phyloP scores from a whole-genome alignment of 192 early-diverging fungal genomes.

The Coemansia sp. region DNA sequence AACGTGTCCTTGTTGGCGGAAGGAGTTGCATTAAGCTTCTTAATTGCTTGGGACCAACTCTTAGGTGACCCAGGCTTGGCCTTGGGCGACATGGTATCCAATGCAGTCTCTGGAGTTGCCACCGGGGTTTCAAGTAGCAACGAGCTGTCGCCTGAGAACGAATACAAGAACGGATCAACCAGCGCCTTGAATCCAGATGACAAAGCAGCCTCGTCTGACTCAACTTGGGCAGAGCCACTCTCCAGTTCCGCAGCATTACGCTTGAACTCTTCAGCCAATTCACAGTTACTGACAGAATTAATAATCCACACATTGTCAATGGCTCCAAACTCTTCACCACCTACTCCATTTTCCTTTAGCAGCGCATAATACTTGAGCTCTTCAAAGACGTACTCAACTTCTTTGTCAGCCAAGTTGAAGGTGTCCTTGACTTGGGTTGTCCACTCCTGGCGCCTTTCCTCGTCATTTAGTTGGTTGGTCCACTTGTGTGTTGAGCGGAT shows the following conservation, averaged over 20 bases:
- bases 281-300: not conserved
- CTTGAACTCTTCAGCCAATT: not conserved
- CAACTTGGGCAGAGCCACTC: not conserved
- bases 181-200: not conserved
- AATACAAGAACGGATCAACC: not conserved
- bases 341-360: too few relatives aligned
- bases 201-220: too few relatives aligned
- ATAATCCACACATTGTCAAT: slow-evolving; percentile 22
- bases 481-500: not conserved
- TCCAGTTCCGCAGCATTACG: too few relatives aligned
- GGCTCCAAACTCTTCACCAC: too few relatives aligned
- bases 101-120: not conserved
- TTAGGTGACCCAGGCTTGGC: not conserved
- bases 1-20: not conserved
- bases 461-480: not conserved
- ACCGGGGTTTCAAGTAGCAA: not conserved
- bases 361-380: too few relatives aligned
- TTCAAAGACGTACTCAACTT: too few relatives aligned
- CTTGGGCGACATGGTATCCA: not conserved
- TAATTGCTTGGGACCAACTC: not conserved
- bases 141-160: not conserved
- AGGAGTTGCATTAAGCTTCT: not conserved
- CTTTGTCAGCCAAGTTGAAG: too few relatives aligned
- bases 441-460: too few relatives aligned
- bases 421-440: too few relatives aligned